phyloP scores from a whole-genome alignment of 305 asterid species.

The Fraxinus nigra region DNA sequence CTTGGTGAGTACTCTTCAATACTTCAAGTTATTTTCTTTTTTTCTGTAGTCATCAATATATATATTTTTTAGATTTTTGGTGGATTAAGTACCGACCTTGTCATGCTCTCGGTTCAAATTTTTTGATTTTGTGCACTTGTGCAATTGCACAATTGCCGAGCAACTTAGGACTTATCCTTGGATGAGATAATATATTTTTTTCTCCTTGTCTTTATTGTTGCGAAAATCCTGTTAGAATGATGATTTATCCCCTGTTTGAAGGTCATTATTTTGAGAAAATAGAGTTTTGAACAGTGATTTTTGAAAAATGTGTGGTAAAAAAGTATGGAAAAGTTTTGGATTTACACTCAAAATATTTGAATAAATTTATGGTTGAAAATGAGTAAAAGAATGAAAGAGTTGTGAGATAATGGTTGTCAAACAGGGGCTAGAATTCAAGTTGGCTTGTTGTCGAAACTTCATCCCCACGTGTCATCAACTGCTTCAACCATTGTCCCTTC shows the following conservation, averaged over 20 bases:
- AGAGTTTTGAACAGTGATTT: too few species aligned
- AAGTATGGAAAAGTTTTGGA: too few species aligned
- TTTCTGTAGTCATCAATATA: background rate
- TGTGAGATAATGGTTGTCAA: too few species aligned
- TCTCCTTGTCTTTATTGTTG: background rate
- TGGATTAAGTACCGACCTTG: background rate
- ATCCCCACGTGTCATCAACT: background rate
- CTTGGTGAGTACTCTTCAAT: slow-evolving; percentile 57
- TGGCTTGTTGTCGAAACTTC: background rate
- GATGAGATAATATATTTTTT: background rate
- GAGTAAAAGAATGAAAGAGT: too few species aligned
- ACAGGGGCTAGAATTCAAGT: background rate
- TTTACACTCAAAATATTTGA: too few species aligned
- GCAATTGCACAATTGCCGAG: background rate
- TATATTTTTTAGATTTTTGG: background rate
- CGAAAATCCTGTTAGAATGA: background rate
- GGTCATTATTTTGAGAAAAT: too few species aligned
- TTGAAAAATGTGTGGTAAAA: too few species aligned
- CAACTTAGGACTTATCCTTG: background rate
- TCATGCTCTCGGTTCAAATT: background rate
- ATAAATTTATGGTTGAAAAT: too few species aligned
- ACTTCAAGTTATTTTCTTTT: background rate
- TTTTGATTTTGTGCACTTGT: background rate
- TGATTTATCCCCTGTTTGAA: background rate
- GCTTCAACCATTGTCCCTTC: background rate